Base-by-base conservation (phyloP, 352 stramenopile genomes). In the Bremia lactucae region DNA sequence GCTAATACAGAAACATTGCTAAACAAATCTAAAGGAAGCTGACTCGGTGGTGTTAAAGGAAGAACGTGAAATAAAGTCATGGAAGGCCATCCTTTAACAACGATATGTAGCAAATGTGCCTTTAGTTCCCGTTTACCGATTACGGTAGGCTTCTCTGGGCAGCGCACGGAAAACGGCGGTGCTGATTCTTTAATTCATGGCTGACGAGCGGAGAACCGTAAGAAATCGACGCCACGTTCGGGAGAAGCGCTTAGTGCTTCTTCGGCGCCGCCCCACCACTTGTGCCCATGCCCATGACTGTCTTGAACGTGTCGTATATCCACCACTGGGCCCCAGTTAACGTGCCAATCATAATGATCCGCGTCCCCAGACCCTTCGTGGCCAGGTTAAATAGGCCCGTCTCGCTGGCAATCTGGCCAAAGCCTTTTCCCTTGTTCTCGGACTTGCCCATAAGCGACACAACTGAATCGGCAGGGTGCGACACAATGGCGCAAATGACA, bases 401-500 rank as follows among this genome's bases (percentile, higher is more conserved):
- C 57, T 92, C 80, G 46, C 55, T 83, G 33, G 79, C 77, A 36
- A 96, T 96, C 59, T 87, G 69, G 46, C 77, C 81, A n/a, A 95
- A 85, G 49, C 71, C 65, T 73, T 94, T 94, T 55, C 79, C 79
- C 59, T 87, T 86, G 77, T 95, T 96, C 52, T 88, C 77, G 20
- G 74, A 55, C 73, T 94, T 93, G 63, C 84, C 83, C 80, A 95
- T 94, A 72, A 98, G 97, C 37, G 95, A 98, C 53, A 99, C 87
- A 40, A 99, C 83, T 33, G 94, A 98, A 76, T 99, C 96, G 37
- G 95, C 95, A 42, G 96, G 96, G 82, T 99, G 96, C 59, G 95
- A 98, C 53, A 99, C 97, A 53, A 99, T 96, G 49, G 96, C 96
- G 47, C 95, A 96, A 53, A 97, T 96, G 62, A 99, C 92, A 95